Evolutionary conservation across 148 eudicot species (phyloP), one percentile per base, ranked within the genome.

Genomic region (Rheum nobile): DNA sequence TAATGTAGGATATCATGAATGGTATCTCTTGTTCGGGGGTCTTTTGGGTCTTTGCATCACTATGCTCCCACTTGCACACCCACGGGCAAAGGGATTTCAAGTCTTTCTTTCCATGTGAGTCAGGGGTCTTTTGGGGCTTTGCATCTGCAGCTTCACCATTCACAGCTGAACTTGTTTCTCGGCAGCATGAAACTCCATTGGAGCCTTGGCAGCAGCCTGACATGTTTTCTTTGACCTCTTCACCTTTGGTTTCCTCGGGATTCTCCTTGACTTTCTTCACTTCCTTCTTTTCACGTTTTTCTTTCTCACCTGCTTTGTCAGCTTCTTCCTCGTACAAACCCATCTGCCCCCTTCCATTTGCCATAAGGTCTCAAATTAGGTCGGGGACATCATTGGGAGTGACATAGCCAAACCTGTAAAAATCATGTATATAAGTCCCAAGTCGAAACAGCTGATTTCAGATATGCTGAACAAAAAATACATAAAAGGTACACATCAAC

Each of bases 321-420:
- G 83, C 75, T 75, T 72, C 79, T 72, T 89, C 83, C 50, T 69
- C 72, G 67, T 42, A 71, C 74, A 80, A 83, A 47, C 96, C 93
- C 98, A 94, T 94, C 81, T 89, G 91, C 44, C 98, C 98, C 83
- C 98, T 94, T 87, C 70, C 82, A 71, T 76, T 74, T 24, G 75
- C 44, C 16, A 41, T 31, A 35, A 16, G 32, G 35, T 61, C 41
- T 3, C 32, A 21, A 43, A 41, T 77, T 85, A 94, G 81, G 72
- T 83, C 87, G 74, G 88, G 80, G 52, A 94, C 97, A 79, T 94
- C 98, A 80, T 78, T 42, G 10, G 98, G 98, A 74, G 96, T 83
- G 81, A 90, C 96, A 79, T 94, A 94, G 72, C 98, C 98, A 82
- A 89, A 94, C 98, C 98, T 94, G 76, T 76, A 84, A 72, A 69